Evolutionary conservation across 2,329 filamentous ascomycete genomes (phyloP).

Genomic region (Pyricularia sp.): DNA sequence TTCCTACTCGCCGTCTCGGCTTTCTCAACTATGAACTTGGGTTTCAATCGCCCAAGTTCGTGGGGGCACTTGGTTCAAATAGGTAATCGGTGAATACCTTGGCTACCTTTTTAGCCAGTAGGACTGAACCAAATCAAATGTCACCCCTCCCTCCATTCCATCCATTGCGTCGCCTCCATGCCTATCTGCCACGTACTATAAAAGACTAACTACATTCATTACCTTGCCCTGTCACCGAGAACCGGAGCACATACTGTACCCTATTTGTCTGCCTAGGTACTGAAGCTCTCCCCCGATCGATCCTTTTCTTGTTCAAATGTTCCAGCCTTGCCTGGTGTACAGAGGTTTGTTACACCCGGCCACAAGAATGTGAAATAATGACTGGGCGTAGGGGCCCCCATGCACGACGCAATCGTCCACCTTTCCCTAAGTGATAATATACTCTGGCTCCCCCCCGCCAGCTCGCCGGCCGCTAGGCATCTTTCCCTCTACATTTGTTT

Average conservation of each 20-base stretch:
- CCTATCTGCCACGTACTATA: too few species aligned
- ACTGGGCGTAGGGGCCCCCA: not conserved
- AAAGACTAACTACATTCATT: too few species aligned
- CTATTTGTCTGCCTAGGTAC: not conserved
- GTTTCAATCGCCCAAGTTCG: not conserved
- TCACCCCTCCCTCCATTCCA: not conserved
- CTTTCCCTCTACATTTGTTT: not conserved
- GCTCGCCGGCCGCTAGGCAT: not conserved
- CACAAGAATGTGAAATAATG: not conserved
- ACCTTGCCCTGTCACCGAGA: too few species aligned
- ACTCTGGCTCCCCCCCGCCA: not conserved
- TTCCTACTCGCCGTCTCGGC: not conserved
- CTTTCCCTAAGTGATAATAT: slow-evolving; percentile 2
- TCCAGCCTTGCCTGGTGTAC: not conserved
- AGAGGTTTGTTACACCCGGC: not conserved
- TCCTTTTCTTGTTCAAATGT: not conserved
- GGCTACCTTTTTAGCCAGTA: not conserved
- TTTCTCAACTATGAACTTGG: not conserved
- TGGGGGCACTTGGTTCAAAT: not conserved
- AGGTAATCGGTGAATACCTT: not conserved
- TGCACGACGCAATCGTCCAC: not conserved
- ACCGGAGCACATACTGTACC: not conserved
- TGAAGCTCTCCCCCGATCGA: not conserved
- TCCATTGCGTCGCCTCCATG: not conserved
- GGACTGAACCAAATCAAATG: not conserved